Conservation (phyloP, 1,284 basidiomycete genomes). For the Calocybe gambosa region DNA sequence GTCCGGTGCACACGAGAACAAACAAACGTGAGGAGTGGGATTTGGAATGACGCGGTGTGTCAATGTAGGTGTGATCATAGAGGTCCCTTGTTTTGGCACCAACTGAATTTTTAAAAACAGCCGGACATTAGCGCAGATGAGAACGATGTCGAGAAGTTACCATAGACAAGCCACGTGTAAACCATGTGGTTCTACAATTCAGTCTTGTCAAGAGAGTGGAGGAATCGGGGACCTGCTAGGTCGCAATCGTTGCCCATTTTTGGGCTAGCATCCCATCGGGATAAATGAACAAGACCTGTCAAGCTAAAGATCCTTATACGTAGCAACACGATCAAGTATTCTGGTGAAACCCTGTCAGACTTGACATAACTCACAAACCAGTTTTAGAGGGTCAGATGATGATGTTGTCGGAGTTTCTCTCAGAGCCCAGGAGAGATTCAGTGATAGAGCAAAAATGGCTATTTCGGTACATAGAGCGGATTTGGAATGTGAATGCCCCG, state of each 20-base stretch:
- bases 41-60: conserved; percentile 9
- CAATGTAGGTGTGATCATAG: conserved; percentile 4
- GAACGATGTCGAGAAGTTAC: conserved; percentile 8
- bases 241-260: conserved; percentile 1
- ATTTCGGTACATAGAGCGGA: neutral
- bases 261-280: neutral
- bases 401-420: conserved; percentile 7
- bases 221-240: conserved; percentile 1
- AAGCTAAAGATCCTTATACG: neutral
- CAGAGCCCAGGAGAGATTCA: neutral
- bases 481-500: neutral
- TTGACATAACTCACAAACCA: neutral
- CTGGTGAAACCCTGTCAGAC: neutral
- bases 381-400: conserved; percentile 5
- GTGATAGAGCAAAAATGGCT: neutral
- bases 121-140: conserved; percentile 9
- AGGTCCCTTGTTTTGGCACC: conserved; percentile 8
- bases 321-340: conserved; percentile 4
- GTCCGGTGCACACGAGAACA: conserved; percentile 12
- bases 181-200: conserved; percentile 5
- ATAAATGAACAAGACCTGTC: neutral
- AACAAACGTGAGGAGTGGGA: conserved; percentile 14
- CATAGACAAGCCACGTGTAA: conserved; percentile 13
- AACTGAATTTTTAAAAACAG: conserved; percentile 1
- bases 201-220: conserved; percentile 1